A percentile compares a stretch with the other conserved stretches of the same genome.
phyloP scores from a whole-genome alignment of 164 flowering plant species.

The Berberis thunbergii region DNA sequence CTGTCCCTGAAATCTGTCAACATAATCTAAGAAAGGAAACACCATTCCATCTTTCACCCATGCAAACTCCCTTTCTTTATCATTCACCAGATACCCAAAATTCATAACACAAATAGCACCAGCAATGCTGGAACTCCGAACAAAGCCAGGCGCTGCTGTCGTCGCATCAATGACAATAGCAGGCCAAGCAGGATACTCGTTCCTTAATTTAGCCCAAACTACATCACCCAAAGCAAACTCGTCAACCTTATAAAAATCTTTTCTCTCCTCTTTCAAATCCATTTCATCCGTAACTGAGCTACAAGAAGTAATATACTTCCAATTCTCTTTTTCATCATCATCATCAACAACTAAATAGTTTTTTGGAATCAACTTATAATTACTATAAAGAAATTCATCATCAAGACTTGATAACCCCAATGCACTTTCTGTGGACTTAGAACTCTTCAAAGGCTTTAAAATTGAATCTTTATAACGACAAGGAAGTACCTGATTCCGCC shows the following conservation, averaged over 20 bases:
- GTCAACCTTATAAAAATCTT: constrained; percentile 37
- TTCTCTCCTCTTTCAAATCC: constrained; percentile 6
- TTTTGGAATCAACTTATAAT: no score
- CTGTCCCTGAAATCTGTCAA: constrained; percentile 89
- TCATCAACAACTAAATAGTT: no score
- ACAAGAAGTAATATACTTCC: constrained; percentile 32
- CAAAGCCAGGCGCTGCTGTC: constrained; percentile 64
- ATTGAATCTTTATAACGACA: constrained; percentile 47
- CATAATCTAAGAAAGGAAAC: constrained; percentile 67
- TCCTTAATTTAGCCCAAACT: constrained; percentile 91
- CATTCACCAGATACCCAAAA: constrained; percentile 68
- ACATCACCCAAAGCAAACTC: constrained; percentile 76
- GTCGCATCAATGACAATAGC: constrained; percentile 88
- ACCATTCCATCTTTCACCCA: constrained; percentile 81
- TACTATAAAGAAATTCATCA: constrained; percentile 13
- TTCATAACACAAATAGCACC: constrained; percentile 90
- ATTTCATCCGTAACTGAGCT: constrained; percentile 22
- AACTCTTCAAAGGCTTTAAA: constrained; percentile 30
- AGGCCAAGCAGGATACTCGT: constrained; percentile 81
- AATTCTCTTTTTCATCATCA: constrained; percentile 15
- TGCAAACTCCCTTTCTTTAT: constrained; percentile 71
- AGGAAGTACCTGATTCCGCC: constrained; percentile 44
- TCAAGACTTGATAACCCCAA: constrained; percentile 19
- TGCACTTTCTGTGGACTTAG: constrained; percentile 12
- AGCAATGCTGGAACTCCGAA: constrained; percentile 54